Evolutionary conservation across 1,284 basidiomycete genomes (phyloP), one percentile per base, ranked within the genome.

Genomic region (Tausonia pullulans): DNA sequence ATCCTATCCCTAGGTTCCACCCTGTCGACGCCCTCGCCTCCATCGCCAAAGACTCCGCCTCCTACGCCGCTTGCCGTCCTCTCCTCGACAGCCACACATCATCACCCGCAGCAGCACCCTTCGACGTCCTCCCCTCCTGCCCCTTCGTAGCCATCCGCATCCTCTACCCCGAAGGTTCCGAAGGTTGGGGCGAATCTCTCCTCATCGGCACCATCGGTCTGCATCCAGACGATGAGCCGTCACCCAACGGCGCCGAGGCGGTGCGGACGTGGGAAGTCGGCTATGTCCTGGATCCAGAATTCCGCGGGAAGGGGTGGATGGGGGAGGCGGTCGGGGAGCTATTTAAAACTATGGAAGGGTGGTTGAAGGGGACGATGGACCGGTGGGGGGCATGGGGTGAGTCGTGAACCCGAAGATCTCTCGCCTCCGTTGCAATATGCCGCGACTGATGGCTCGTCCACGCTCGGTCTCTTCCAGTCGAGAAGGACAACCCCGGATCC

Each of bases 131-230:
- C 44, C 10, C 49, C 5, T 4, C 58, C 13, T 60, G 14, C 13
- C 58, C 58, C 3, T 48, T 62, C 14, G 40, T 48, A 2, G 6
- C 7, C 9, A 50, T 62, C 41, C 53, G 61, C 6, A 40, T 62
- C 61, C n/a, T 41, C 13, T 13, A 27, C 3, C 2, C 52, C 61
- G 9, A n/a, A n/a, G n/a, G n/a, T n/a, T n/a, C n/a, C n/a, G n/a
- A n/a, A n/a, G n/a, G n/a, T n/a, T n/a, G n/a, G n/a, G n/a, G n/a
- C n/a, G n/a, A n/a, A n/a, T n/a, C 45, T 3, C 40, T 8, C 45
- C 55, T 62, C 14, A 50, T 62, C 40, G 61, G 61, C 3, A 52
- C 50, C 8, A 5, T 61, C n/a, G 50, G 60, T 8, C 10, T 54
- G 2, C 51, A 54, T 41, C 51, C 51, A n/a, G 4, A 8, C 6